Evolutionary conservation across 2,329 filamentous ascomycete species (phyloP), one percentile per base, ranked within the genome.

Genomic region (Paecilomyces variotii): DNA sequence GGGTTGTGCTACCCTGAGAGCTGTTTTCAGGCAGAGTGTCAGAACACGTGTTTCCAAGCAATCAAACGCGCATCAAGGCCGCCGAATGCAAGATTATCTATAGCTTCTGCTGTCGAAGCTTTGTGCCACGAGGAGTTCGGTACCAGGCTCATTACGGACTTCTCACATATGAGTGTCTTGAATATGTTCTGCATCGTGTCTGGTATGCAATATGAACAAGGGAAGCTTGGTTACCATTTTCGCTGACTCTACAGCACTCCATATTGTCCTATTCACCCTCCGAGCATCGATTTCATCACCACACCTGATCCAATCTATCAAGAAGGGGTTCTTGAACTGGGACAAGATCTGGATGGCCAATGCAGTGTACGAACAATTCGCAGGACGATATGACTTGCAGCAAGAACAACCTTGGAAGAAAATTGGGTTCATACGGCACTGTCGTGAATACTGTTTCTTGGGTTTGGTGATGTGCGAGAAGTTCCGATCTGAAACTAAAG

Each of bases 11-110:
- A 62, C 30, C 66, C 68, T 1, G 68, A 70, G 52, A 59, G 59
- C 30, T 70, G 65, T 28, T 70, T 71, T 14, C 68, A 70, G 53
- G 68, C 68, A 45, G 35, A 45, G 35, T 45, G 35, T 45, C 35
- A 45, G 12, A 19, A 5, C 14, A 4, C 35, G 4, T 45, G 35
- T 19, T 45, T 45, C 6, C 14, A 24, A 45, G 35, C 14, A n/a
- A n/a, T 45, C 12, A n/a, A 45, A 45, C 35, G 14, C 4, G 35
- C 4, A 45, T 45, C 35, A 45, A 45, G 12, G n/a, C 35, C 4
- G 14, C 35, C 7, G 35, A 45, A 45, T 6, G 7, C 4, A n/a
- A n/a, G 14, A 19, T 19, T 45, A 4, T 45, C 35, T 45, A 19
- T 45, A n/a, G 14, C 35, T n/a, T 45, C 35, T 45, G 35, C 35